These are phyloP conservation scores for Suillus luteus DNA, from an alignment of 768 basidiomycete genomes.

Conservation along the genomic window DNA sequence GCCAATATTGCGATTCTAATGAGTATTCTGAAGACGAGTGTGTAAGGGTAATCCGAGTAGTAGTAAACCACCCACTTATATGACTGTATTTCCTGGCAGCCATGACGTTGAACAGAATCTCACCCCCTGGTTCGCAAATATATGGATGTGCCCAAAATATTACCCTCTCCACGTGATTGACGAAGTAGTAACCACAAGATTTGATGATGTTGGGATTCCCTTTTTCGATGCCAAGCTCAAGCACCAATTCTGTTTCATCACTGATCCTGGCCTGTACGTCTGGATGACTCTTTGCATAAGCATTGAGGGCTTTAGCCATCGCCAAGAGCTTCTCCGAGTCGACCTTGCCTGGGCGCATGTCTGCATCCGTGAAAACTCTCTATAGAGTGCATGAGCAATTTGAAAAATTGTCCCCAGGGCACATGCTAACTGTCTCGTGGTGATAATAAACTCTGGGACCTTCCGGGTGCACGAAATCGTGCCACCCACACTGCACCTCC, in stretches of 20 bases:
- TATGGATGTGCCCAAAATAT: constrained; percentile 16
- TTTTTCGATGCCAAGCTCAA: constrained; percentile 4
- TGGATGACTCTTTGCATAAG: background rate
- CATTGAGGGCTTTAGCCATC: background rate
- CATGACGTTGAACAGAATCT: constrained; percentile 14
- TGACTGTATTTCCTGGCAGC: constrained; percentile 14
- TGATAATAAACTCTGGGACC: constrained; percentile 29
- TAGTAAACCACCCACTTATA: constrained; percentile 13
- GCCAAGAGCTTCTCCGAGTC: background rate
- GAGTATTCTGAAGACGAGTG: constrained; percentile 19
- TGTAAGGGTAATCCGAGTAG: background rate
- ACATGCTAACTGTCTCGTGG: constrained; percentile 19
- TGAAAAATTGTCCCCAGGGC: background rate
- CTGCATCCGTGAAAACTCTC: constrained; percentile 17
- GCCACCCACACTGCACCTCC: constrained; percentile 37
- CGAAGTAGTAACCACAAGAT: constrained; percentile 17
- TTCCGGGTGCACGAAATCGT: constrained; percentile 32
- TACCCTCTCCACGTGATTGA: constrained; percentile 8
- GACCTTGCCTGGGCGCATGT: constrained; percentile 6
- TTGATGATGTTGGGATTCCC: background rate
- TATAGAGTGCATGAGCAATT: background rate
- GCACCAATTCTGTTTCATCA: constrained; percentile 11
- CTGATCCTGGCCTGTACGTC: constrained; percentile 2
- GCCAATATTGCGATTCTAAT: constrained; percentile 33
- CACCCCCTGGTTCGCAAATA: constrained; percentile 5